phyloP scores from a whole-genome alignment of 495 filamentous ascomycete species.

The Aspergillus baeticus region DNA sequence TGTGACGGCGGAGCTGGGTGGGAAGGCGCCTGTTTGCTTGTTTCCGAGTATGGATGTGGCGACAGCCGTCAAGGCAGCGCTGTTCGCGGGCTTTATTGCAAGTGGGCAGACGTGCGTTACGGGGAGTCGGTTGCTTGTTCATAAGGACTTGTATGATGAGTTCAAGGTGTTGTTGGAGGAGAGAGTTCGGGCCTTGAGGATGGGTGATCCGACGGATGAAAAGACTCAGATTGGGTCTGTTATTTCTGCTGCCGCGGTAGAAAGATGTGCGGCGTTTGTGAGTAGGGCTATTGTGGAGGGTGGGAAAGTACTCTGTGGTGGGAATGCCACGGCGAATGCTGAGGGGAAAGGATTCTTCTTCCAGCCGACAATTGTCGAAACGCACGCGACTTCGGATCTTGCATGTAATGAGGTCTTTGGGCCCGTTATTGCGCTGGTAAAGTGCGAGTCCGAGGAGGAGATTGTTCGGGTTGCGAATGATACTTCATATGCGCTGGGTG shows the following conservation, averaged over 20 bases:
- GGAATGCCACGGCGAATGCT: constrained; percentile 32
- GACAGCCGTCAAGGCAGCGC: constrained; percentile 54
- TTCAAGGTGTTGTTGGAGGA: constrained; percentile 34
- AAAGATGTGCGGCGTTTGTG: constrained; percentile 38
- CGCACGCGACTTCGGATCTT: constrained; percentile 26
- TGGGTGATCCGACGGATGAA: constrained; percentile 49
- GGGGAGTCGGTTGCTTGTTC: constrained; percentile 57
- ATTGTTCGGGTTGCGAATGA: constrained; percentile 47
- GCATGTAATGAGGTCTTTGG: constrained; percentile 49
- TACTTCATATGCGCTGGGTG: constrained; percentile 51
- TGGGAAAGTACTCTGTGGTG: constrained; percentile 29
- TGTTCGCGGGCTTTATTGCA: constrained; percentile 58
- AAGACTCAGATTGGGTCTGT: constrained; percentile 43
- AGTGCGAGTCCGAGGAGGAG: constrained; percentile 47
- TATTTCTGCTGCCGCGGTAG: constrained; percentile 37
- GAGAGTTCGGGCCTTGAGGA: constrained; percentile 42
- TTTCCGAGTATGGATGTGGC: constrained; percentile 51
- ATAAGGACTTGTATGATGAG: constrained; percentile 41
- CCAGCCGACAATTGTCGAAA: constrained; percentile 53
- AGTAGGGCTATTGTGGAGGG: constrained; percentile 23
- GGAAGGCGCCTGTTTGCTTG: constrained; percentile 58
- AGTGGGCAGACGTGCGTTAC: constrained; percentile 65
- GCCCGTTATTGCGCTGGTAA: constrained; percentile 47
- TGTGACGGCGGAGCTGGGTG: constrained; percentile 60
- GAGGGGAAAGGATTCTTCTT: constrained; percentile 55